Percentiles rank a stretch among this genome's conserved stretches.
Evolutionary conservation across 1,139 yeast genomes (phyloP).

Genomic region (Candida anutae): DNA sequence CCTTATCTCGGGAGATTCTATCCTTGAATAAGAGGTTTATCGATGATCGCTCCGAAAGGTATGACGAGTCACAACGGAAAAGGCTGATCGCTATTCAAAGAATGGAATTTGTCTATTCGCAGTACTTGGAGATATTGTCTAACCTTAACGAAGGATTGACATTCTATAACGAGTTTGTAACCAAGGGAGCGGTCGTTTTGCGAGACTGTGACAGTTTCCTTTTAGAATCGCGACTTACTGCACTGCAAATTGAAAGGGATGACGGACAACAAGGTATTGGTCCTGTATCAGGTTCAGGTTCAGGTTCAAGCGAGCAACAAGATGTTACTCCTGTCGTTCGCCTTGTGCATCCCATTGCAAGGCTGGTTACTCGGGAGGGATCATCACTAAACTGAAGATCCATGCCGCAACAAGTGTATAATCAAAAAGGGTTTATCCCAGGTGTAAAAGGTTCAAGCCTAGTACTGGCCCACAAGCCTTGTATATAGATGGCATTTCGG

Average conservation of each 20-base stretch:
- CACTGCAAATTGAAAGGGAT: too few species aligned
- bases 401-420: neutral
- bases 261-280: too few species aligned
- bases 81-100: constrained; percentile 47
- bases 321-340: too few species aligned
- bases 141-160: constrained; percentile 63
- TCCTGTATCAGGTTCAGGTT: too few species aligned
- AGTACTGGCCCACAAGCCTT: too few species aligned
- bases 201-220: constrained; percentile 49
- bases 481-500: constrained; percentile 4
- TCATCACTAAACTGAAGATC: neutral
- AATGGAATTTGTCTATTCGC: constrained; percentile 46
- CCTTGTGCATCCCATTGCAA: too few species aligned
- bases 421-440: too few species aligned
- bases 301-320: too few species aligned
- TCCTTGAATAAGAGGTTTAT: constrained; percentile 31
- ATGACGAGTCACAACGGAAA: constrained; percentile 18
- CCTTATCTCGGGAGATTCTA: constrained; percentile 37
- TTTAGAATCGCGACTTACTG: constrained; percentile 42
- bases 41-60: constrained; percentile 8
- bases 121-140: constrained; percentile 47
- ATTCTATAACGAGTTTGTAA: constrained; percentile 60
- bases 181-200: constrained; percentile 40
- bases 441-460: too few species aligned
- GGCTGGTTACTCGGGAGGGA: too few species aligned